Evolutionary conservation across 805 yeast species (phyloP), one percentile per base, ranked within the genome.

Genomic region (Wickerhamomyces subpelliculosus): DNA sequence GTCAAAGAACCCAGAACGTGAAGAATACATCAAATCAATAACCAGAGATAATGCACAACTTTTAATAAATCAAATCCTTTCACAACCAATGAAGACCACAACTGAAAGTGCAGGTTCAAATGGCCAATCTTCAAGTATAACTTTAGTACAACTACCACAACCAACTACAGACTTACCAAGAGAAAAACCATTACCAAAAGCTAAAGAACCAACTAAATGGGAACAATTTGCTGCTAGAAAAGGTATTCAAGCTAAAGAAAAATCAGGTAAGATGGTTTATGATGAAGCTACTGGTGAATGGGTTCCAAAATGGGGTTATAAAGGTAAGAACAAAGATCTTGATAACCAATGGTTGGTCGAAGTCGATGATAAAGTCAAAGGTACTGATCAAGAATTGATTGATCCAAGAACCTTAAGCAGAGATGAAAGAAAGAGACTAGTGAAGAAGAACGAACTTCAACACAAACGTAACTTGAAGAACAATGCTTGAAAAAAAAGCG

Each of bases 281-380:
- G 96, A 93, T 61, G 97, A 93, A 61, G 93, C 75, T 24, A 65
- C 75, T 23, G 89, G 90, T 36, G 89, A 88, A 64, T 93, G 98
- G 98, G 96, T 83, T 44, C 90, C 95, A 52, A 90, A 88, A 64
- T 93, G 98, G 98, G 99, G 99, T 43, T 90, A 83, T 68, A 81
- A 84, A 48, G 97, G 97, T 55, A 78, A 78, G 64, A 93, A 93
- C 64, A 90, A 93, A 66, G 76, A 78, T 39, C 56, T 80, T 49
- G 97, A 90, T 54, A 66, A 73, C 54, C 97, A 93, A 63, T 93
- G 98, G 98, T 71, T 87, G 56, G 97, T 90, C 41, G 99, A 93
- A 65, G 84, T 90, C 43, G 85, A 86, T 42, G 94, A 84, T 37
- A 73, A 80, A 49, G 80, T 71, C 22, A 72, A 74, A 55, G 72